Base-by-base conservation (phyloP, 2,329 filamentous ascomycete species). In the Lachnellula subtilissima region DNA sequence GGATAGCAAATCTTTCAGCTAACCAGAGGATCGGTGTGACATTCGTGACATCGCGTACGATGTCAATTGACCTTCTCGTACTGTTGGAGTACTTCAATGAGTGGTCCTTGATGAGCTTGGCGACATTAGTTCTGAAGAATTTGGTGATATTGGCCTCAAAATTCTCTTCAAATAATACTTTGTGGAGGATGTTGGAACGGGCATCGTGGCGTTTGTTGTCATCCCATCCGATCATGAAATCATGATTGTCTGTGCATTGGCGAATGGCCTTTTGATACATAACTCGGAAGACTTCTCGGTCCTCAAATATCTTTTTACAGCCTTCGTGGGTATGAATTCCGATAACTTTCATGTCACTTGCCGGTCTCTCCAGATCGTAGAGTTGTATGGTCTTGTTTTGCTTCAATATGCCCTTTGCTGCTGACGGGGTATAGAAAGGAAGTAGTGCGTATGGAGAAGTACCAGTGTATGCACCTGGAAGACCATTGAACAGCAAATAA, bases 21-120 rank as follows among this genome's bases (percentile, higher is more conserved):
- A 79, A 70, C 76, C 76, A 81, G 39, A 76, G 66, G 50, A 80
- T 76, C 5, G 86, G 85, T 0, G 78, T 80, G 25, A 88, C 72
- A 66, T 90, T 90, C 25, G 82, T 85, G 19, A 66, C 64, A 52
- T 65, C 64, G 12, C 64, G 56, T 1, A 90, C 80, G 54, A 79
- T 76, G 53, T 80, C 75, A 61, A 80, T 77, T 1, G 76, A 74
- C 37, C 73, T 73, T 45, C 73, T 70, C 22, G 46, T 61, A 22
- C 70, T 69, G 42, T 73, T 74, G n/a, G 71, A 69, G 54, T 77
- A 78, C 46, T 72, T 72, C 15, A 80, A 67, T 0, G 75, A 78
- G 60, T 73, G 74, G 48, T 76, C 69, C 56, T 75, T 69, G 61
- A 80, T 79, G 9, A 78, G 71, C 15, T 66, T 71, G 2, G 70